These are phyloP conservation scores for Hypoxylon sp. DNA, from an alignment of 2,329 filamentous ascomycete species.

Conservation along the genomic window DNA sequence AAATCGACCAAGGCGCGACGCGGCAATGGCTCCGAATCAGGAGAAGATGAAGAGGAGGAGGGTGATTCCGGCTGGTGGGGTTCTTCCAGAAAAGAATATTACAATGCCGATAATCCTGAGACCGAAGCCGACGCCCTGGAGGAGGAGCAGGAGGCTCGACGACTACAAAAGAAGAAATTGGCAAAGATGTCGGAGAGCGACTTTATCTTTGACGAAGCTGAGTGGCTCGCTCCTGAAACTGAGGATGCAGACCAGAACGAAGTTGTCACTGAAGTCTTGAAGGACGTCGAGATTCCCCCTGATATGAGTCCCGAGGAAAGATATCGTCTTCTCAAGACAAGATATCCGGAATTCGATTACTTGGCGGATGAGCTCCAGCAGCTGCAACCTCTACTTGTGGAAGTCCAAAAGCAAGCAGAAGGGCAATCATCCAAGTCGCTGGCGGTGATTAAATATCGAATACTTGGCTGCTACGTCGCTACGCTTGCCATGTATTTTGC, in stretches of 20 bases:
- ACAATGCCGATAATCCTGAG: slow-evolving; percentile 80
- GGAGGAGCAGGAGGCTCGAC: slow-evolving; percentile 90
- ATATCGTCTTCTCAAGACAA: slow-evolving; percentile 79
- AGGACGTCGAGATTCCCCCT: slow-evolving; percentile 84
- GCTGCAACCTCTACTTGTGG: slow-evolving; percentile 76
- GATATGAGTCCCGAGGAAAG: slow-evolving; percentile 83
- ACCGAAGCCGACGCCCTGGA: slow-evolving; percentile 76
- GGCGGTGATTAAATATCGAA: slow-evolving; percentile 80
- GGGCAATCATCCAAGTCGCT: slow-evolving; percentile 67
- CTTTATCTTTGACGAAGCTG: slow-evolving; percentile 91
- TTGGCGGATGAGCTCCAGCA: slow-evolving; percentile 83
- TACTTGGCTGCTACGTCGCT: slow-evolving; percentile 88
- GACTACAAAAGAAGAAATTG: slow-evolving; percentile 91
- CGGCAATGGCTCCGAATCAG: slow-evolving; percentile 54
- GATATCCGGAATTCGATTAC: slow-evolving; percentile 94
- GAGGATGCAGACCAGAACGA: slow-evolving; percentile 66
- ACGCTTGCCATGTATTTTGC: slow-evolving; percentile 95
- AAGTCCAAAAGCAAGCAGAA: slow-evolving; percentile 71
- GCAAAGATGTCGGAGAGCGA: slow-evolving; percentile 91
- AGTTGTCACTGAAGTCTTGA: slow-evolving; percentile 87
- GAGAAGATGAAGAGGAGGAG: slow-evolving; percentile 66
- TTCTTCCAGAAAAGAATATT: slow-evolving; percentile 89
- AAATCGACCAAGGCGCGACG: slow-evolving; percentile 46
- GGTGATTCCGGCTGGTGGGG: slow-evolving; percentile 83
- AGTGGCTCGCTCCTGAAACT: slow-evolving; percentile 78